A percentile compares a stretch with the other conserved stretches of the same genome.
These are phyloP conservation scores for Tetramitus jugosus DNA, from an alignment of 208 protist species.

Conservation along the genomic window DNA sequence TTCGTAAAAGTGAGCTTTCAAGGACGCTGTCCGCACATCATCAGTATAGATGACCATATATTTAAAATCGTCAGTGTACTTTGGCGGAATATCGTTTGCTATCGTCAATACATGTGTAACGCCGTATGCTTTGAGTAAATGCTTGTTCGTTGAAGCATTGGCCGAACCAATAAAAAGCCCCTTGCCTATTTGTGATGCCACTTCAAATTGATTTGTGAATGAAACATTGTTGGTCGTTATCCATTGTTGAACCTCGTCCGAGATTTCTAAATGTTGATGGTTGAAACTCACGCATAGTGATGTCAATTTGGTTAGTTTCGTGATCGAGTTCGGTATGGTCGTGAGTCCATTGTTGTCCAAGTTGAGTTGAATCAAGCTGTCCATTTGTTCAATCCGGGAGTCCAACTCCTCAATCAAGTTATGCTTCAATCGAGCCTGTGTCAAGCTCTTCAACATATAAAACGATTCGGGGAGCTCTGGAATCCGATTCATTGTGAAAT, in stretches of 20 bases:
- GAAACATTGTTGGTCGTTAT: background rate
- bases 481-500: slow-evolving; percentile 7
- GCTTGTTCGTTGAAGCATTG: background rate
- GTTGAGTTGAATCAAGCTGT: background rate
- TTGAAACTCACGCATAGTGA: background rate
- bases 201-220: background rate
- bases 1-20: slow-evolving; percentile 2
- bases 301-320: background rate
- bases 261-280: background rate
- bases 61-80: slow-evolving; percentile 11
- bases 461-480: background rate
- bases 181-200: background rate
- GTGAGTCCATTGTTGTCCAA: slow-evolving; percentile 11
- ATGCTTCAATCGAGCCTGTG: background rate
- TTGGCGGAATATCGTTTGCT: slow-evolving; percentile 1
- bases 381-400: background rate
- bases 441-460: background rate
- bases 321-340: background rate
- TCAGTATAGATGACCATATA: slow-evolving; percentile 19
- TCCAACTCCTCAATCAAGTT: background rate
- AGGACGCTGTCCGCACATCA: background rate
- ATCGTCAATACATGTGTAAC: slow-evolving; percentile 7
- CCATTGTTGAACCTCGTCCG: background rate
- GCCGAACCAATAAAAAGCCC: background rate
- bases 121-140: background rate